These are phyloP conservation scores for Penicillium riverlandense DNA, from an alignment of 495 filamentous ascomycete species.

Conservation along the genomic window DNA sequence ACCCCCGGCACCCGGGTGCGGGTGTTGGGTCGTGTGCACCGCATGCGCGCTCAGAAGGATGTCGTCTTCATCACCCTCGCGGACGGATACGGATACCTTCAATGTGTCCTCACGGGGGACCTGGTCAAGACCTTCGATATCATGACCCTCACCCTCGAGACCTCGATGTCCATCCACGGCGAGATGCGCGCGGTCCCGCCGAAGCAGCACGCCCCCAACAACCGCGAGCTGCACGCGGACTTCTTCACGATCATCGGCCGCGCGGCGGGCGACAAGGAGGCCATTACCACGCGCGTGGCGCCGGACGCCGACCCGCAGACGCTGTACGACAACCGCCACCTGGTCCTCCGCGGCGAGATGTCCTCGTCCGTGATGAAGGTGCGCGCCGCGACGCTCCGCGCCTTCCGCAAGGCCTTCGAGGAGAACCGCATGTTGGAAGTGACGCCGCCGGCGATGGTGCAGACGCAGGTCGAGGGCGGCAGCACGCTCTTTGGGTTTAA, in stretches of 20 bases:
- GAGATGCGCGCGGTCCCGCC: slow-evolving; percentile 80
- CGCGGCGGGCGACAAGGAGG: slow-evolving; percentile 83
- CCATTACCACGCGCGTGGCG: slow-evolving; percentile 87
- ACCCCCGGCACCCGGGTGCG: slow-evolving; percentile 69
- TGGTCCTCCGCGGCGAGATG: slow-evolving; percentile 83
- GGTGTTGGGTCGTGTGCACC: slow-evolving; percentile 80
- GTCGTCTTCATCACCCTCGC: slow-evolving; percentile 79
- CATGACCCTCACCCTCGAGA: slow-evolving; percentile 79
- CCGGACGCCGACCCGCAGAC: slow-evolving; percentile 72
- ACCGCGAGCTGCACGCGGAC: slow-evolving; percentile 91
- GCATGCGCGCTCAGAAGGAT: slow-evolving; percentile 77
- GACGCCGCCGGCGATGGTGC: slow-evolving; percentile 91
- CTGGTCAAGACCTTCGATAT: slow-evolving; percentile 91
- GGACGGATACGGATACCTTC: slow-evolving; percentile 85
- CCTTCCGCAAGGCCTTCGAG: slow-evolving; percentile 76
- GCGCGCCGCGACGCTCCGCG: slow-evolving; percentile 72
- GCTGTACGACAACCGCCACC: slow-evolving; percentile 81
- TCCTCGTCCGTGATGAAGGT: slow-evolving; percentile 89
- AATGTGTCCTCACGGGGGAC: slow-evolving; percentile 78
- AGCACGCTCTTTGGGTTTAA: slow-evolving; percentile 88
- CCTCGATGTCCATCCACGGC: slow-evolving; percentile 78
- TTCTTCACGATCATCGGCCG: slow-evolving; percentile 82
- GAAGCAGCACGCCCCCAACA: slow-evolving; percentile 72
- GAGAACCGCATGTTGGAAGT: slow-evolving; percentile 76
- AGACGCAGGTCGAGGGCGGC: slow-evolving; percentile 96